Evolutionary conservation across 2,329 filamentous ascomycete genomes (phyloP).

Genomic region (Cercospora zeina): DNA sequence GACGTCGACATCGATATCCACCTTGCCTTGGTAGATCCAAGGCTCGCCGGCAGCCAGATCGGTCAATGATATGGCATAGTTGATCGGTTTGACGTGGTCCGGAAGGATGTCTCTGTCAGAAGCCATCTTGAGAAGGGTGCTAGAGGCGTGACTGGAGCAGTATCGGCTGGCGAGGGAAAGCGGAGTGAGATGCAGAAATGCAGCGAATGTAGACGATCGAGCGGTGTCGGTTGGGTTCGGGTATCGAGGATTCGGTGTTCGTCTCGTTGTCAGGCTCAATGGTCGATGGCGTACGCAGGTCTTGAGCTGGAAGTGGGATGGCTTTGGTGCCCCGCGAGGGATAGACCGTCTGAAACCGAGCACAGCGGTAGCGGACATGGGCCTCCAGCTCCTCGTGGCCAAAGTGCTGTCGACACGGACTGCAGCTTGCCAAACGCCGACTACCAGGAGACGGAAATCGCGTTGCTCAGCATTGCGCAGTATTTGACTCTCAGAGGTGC

Average conservation of each 20-base stretch:
- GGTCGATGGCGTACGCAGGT: neutral
- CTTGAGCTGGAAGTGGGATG: neutral
- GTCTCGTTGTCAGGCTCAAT: neutral
- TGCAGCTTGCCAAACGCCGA: neutral
- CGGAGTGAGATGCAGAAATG: neutral
- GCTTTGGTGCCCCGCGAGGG: slow-evolving; percentile 1
- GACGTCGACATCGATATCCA: slow-evolving; percentile 76
- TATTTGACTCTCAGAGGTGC: neutral
- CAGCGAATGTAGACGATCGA: neutral
- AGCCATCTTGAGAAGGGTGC: slow-evolving; percentile 45
- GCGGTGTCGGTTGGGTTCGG: neutral
- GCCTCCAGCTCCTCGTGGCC: neutral
- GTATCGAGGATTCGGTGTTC: neutral
- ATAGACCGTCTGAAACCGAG: slow-evolving; percentile 1
- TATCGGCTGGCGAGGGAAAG: slow-evolving; percentile 17
- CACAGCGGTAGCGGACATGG: neutral
- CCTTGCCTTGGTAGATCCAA: slow-evolving; percentile 83
- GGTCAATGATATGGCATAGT: slow-evolving; percentile 81
- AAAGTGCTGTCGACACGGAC: neutral
- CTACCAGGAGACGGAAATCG: neutral
- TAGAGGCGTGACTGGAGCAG: slow-evolving; percentile 39
- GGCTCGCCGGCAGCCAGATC: slow-evolving; percentile 70
- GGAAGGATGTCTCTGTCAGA: slow-evolving; percentile 51
- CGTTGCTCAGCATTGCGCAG: neutral
- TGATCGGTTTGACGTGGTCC: slow-evolving; percentile 69